phyloP scores from a whole-genome alignment of 371 early-diverging fungal species.

The Mortierella sp. region DNA sequence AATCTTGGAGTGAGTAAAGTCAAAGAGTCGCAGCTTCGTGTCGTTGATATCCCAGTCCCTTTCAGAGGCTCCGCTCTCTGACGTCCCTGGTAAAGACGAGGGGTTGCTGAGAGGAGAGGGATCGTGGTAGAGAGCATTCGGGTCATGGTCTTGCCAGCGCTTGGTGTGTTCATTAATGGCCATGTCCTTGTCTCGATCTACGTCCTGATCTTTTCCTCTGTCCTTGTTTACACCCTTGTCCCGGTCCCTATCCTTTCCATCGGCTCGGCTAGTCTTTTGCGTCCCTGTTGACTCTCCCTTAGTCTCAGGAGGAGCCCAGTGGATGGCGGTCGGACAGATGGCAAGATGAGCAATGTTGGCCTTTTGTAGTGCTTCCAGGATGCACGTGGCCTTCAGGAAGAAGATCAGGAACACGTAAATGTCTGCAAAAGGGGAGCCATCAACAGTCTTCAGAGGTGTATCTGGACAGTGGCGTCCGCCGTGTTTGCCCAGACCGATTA shows the following conservation, averaged over 20 bases:
- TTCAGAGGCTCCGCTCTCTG: background rate
- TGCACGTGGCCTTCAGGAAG: conserved; percentile 39
- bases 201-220: background rate
- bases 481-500: conserved; percentile 25
- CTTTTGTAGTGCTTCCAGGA: conserved; percentile 31
- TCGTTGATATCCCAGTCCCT: conserved; percentile 30
- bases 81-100: too few species aligned
- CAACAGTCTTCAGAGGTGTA: conserved; percentile 12
- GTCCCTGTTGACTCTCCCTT: background rate
- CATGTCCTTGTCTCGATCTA: background rate
- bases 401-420: conserved; percentile 40
- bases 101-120: too few species aligned
- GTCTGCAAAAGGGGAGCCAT: conserved; percentile 41
- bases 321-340: conserved; percentile 36
- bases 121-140: too few species aligned
- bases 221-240: too few species aligned
- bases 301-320: conserved; percentile 32
- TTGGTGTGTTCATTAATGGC: too few species aligned
- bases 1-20: conserved; percentile 50
- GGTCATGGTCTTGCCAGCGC: too few species aligned
- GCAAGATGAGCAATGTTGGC: conserved; percentile 41
- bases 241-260: too few species aligned
- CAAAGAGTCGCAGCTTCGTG: conserved; percentile 43
- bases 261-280: too few species aligned
- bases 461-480: conserved; percentile 18